Evolutionary conservation across 257 asterid species (phyloP).

Genomic region (Gentiana dahurica): DNA sequence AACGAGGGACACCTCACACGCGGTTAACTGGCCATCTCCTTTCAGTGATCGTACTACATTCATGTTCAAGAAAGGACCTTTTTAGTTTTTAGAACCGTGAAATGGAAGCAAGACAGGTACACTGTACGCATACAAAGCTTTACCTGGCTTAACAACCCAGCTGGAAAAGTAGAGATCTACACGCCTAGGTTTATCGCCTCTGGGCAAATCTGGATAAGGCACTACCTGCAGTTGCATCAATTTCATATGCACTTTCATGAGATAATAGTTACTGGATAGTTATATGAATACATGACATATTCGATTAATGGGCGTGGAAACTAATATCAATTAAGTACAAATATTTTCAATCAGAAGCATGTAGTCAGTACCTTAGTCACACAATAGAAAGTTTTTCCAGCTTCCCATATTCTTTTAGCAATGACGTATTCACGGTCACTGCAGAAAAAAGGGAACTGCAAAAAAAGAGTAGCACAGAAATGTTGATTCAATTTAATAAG

Average conservation of each 20-base stretch:
- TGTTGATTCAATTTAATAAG: constrained; percentile 11
- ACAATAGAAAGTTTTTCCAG: constrained; percentile 48
- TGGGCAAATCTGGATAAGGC: constrained; percentile 52
- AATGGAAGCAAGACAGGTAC: not conserved
- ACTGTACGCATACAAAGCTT: not conserved
- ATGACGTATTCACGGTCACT: constrained; percentile 81
- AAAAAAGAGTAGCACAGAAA: constrained; percentile 10
- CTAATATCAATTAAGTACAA: too few relatives aligned
- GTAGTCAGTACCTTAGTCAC: constrained; percentile 49
- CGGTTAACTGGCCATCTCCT: constrained; percentile 58
- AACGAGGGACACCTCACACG: constrained; percentile 70
- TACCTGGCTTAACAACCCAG: constrained; percentile 68
- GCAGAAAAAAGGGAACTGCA: constrained; percentile 91
- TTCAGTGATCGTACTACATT: constrained; percentile 55
- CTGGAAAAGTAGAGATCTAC: constrained; percentile 84
- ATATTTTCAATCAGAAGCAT: too few relatives aligned
- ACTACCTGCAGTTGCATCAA: constrained; percentile 43
- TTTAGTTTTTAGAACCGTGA: too few relatives aligned
- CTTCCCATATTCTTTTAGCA: constrained; percentile 74
- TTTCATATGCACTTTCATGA: constrained; percentile 37
- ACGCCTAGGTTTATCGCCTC: constrained; percentile 82
- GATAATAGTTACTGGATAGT: too few relatives aligned
- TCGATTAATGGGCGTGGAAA: too few relatives aligned
- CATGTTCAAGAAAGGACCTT: not conserved
- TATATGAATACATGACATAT: too few relatives aligned